Evolutionary conservation across 108 stramenopile genomes (phyloP).

Genomic region (Cyclotella baltica): DNA sequence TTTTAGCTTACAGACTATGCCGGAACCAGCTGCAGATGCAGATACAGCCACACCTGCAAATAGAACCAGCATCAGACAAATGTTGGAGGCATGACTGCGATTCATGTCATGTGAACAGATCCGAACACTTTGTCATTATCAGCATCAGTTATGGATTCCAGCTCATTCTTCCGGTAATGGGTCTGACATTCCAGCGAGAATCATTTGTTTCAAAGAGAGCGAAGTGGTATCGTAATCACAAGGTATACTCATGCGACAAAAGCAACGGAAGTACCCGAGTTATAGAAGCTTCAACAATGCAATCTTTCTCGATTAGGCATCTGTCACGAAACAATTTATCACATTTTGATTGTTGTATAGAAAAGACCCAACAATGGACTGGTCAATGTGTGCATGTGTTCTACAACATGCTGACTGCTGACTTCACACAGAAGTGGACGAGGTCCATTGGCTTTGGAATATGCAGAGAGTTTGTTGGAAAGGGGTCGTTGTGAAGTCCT

Average conservation of each 20-base stretch:
- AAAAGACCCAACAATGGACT: slow-evolving; percentile 17
- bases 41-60: too few relatives aligned
- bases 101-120: slow-evolving; percentile 58
- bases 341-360: slow-evolving; percentile 2
- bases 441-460: slow-evolving; percentile 12
- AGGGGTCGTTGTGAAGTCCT: neutral
- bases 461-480: slow-evolving; percentile 21
- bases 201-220: slow-evolving; percentile 37
- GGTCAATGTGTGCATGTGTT: slow-evolving; percentile 19
- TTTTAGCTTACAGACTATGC: too few relatives aligned
- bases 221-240: slow-evolving; percentile 60
- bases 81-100: slow-evolving; percentile 51
- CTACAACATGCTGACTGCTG: neutral
- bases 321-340: neutral
- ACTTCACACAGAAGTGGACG: slow-evolving; percentile 24
- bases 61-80: slow-evolving; percentile 67
- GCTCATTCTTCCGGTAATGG: slow-evolving; percentile 28
- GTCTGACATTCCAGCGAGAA: slow-evolving; percentile 53
- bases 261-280: too few relatives aligned
- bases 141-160: slow-evolving; percentile 50
- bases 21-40: too few relatives aligned
- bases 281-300: slow-evolving; percentile 51
- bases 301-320: slow-evolving; percentile 36
- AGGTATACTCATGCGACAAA: slow-evolving; percentile 50
- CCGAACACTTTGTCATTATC: slow-evolving; percentile 64